These are phyloP conservation scores for Lentinula novae-zelandiae DNA, from an alignment of 1,284 basidiomycete genomes.

Conservation along the genomic window DNA sequence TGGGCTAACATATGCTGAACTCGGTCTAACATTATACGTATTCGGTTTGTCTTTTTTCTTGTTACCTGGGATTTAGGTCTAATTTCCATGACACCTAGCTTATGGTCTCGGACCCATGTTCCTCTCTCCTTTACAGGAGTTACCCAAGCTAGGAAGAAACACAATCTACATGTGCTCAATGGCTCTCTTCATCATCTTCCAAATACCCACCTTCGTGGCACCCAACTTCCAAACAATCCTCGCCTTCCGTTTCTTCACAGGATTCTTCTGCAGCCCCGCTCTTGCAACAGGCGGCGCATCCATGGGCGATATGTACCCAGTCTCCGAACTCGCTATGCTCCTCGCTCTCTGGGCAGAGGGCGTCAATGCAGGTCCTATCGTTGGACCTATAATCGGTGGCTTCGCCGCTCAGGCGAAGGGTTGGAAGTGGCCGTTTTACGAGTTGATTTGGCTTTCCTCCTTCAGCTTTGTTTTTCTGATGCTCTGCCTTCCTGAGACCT, in stretches of 20 bases:
- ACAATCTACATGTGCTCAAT: conserved; percentile 53
- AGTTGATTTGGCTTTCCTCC: conserved; percentile 48
- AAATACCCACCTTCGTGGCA: conserved; percentile 55
- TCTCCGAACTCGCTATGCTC: conserved; percentile 47
- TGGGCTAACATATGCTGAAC: conserved; percentile 36
- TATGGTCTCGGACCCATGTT: conserved; percentile 37
- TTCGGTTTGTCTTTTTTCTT: conserved; percentile 28
- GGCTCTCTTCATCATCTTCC: conserved; percentile 49
- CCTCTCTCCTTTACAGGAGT: conserved; percentile 52
- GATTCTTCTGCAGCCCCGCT: conserved; percentile 42
- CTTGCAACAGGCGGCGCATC: conserved; percentile 30
- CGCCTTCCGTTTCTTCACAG: conserved; percentile 61
- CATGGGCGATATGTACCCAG: conserved; percentile 21
- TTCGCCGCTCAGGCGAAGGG: conserved; percentile 28
- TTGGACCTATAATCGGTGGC: conserved; percentile 49
- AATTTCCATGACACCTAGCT: not conserved
- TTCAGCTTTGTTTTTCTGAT: conserved; percentile 35
- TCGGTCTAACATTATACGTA: conserved; percentile 35
- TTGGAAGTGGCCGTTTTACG: conserved; percentile 56
- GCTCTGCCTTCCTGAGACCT: conserved; percentile 26
- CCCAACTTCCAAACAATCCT: conserved; percentile 54
- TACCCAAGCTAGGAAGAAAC: conserved; percentile 33
- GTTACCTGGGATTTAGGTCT: conserved; percentile 22
- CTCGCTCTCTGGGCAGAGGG: conserved; percentile 55
- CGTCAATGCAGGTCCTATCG: conserved; percentile 48